A percentile compares a stretch with the other conserved stretches of the same genome.
phyloP scores from a whole-genome alignment of 1,139 yeast species.

The Geotrichum klebahnii region DNA sequence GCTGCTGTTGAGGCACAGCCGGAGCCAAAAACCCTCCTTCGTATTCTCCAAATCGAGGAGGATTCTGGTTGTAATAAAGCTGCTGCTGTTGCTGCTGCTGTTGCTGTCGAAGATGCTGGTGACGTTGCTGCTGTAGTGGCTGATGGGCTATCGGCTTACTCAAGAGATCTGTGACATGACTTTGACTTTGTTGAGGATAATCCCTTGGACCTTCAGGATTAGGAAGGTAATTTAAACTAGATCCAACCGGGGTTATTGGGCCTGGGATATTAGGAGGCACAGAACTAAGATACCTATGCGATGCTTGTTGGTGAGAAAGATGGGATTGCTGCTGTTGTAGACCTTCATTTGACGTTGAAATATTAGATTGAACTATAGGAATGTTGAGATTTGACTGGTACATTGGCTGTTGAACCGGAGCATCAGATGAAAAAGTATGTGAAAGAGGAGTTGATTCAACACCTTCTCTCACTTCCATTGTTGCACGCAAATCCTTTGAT shows the following conservation, averaged over 20 bases:
- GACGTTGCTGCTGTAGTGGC: constrained; percentile 2
- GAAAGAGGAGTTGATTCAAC: neutral
- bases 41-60: neutral
- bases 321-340: neutral
- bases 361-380: no score
- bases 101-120: neutral
- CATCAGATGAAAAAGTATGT: neutral
- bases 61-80: neutral
- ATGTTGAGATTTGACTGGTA: neutral
- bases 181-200: neutral
- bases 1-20: neutral
- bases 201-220: neutral
- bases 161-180: neutral
- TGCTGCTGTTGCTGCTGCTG: neutral
- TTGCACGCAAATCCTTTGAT: neutral
- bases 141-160: neutral
- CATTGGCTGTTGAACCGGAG: neutral
- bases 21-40: no score
- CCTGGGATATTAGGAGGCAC: neutral
- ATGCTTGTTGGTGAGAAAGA: neutral
- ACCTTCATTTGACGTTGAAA: constrained; percentile 1
- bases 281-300: neutral
- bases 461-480: neutral
- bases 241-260: neutral
- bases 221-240: neutral